Percentiles rank a stretch among this genome's conserved stretches.
Evolutionary conservation across 148 eudicot genomes (phyloP).

Genomic region (Diospyros kaki): DNA sequence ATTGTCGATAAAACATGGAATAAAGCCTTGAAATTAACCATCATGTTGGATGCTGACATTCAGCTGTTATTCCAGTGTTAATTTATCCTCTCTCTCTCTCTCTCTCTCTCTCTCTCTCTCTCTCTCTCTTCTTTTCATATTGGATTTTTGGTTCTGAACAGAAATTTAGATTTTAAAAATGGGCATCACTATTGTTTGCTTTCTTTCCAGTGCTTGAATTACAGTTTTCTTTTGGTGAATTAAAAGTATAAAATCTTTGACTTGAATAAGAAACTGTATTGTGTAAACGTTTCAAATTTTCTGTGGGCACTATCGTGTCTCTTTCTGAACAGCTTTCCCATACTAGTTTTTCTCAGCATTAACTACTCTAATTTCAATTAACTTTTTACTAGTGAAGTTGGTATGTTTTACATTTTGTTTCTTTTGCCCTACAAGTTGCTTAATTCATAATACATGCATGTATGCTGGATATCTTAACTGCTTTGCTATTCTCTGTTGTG

Average conservation of each 20-base stretch:
- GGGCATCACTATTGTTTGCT: not conserved
- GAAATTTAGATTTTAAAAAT: not conserved
- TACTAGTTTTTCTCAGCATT: too few relatives aligned
- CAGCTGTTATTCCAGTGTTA: not conserved
- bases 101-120: too few relatives aligned
- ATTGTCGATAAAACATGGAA: not conserved
- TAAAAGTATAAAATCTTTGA: too few relatives aligned
- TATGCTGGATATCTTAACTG: not conserved
- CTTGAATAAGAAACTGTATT: not conserved
- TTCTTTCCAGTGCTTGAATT: not conserved
- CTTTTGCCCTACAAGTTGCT: not conserved
- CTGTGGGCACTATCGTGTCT: not conserved
- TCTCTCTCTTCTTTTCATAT: too few relatives aligned
- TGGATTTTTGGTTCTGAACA: not conserved
- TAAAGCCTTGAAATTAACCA: not conserved
- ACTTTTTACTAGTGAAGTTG: not conserved
- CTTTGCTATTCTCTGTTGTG: not conserved
- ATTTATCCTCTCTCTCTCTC: too few relatives aligned
- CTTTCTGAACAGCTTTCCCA: not conserved
- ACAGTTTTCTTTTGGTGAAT: not conserved
- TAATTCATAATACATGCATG: not conserved
- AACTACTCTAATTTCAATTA: not conserved
- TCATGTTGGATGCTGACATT: constrained; percentile 2
- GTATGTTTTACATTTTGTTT: not conserved
- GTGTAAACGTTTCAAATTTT: not conserved